Percentiles rank a stretch among this genome's conserved stretches.
phyloP scores from a whole-genome alignment of 495 filamentous ascomycete genomes.

The Usnea hakonensis region DNA sequence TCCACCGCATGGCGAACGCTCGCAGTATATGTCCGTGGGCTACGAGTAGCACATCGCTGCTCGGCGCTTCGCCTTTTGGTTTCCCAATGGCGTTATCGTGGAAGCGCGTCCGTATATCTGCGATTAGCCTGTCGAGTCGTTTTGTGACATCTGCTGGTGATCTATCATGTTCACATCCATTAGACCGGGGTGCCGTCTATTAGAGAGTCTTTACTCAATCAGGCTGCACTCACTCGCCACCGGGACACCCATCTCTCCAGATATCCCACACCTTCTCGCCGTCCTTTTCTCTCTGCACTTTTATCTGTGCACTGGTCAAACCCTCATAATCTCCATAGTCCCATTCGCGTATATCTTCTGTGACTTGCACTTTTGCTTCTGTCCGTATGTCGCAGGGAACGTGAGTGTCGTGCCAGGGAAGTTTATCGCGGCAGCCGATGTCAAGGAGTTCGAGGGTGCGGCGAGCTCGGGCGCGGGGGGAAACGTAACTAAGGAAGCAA shows the following conservation, averaged over 20 bases:
- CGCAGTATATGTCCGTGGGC: constrained; percentile 84
- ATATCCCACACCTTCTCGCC: constrained; percentile 34
- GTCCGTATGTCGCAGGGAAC: constrained; percentile 38
- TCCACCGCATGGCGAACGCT: constrained; percentile 88
- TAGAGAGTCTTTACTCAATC: too few relatives aligned
- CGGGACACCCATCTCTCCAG: constrained; percentile 37
- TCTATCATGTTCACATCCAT: constrained; percentile 26
- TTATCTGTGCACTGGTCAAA: constrained; percentile 67
- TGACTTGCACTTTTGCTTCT: constrained; percentile 54
- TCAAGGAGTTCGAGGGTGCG: constrained; percentile 77
- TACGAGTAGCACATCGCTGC: constrained; percentile 56
- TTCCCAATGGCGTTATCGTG: constrained; percentile 33
- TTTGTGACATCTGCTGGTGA: constrained; percentile 57
- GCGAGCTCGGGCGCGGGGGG: constrained; percentile 77
- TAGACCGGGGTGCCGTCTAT: neutral
- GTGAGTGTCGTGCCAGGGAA: constrained; percentile 48
- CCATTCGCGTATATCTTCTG: constrained; percentile 82
- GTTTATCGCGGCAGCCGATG: constrained; percentile 44
- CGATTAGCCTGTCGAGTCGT: constrained; percentile 68
- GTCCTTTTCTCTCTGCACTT: constrained; percentile 42
- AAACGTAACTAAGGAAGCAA: constrained; percentile 58
- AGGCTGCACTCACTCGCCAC: constrained; percentile 56
- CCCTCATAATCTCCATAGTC: constrained; percentile 96
- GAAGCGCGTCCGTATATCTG: constrained; percentile 57
- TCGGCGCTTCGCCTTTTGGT: constrained; percentile 38